Evolutionary conservation across 176 grass and related monocot genomes (phyloP).

Genomic region (Musa schizocarpa): DNA sequence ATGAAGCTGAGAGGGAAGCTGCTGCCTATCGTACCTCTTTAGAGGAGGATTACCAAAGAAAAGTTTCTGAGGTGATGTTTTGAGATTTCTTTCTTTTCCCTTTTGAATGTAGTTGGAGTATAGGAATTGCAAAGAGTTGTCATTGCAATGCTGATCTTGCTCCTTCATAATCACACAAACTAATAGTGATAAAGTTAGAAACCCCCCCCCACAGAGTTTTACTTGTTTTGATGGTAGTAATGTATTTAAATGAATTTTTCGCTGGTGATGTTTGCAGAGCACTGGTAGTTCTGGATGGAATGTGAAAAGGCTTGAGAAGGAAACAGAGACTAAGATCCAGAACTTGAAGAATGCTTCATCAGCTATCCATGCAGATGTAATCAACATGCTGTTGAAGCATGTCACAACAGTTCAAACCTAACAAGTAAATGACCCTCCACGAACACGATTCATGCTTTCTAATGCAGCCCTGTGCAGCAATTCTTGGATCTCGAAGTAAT

Average conservation of each 20-base stretch:
- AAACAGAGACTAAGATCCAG: slow-evolving; percentile 51
- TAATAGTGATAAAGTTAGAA: not conserved
- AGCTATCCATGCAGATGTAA: slow-evolving; percentile 48
- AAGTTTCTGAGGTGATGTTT: slow-evolving; percentile 58
- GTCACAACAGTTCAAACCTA: slow-evolving; percentile 44
- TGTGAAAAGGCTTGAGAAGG: slow-evolving; percentile 72
- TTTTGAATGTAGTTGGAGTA: not conserved
- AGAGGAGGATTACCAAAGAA: slow-evolving; percentile 76
- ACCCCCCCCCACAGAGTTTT: not conserved
- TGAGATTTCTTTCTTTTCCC: not conserved
- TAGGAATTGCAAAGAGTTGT: not conserved
- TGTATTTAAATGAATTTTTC: slow-evolving; percentile 9
- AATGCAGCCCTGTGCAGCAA: not conserved
- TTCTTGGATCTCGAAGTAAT: not conserved
- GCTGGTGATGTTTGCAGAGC: slow-evolving; percentile 33
- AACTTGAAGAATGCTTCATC: slow-evolving; percentile 47
- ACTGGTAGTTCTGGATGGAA: slow-evolving; percentile 68
- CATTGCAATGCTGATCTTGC: not conserved
- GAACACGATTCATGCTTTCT: not conserved
- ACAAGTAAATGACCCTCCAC: not conserved
- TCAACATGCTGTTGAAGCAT: slow-evolving; percentile 77
- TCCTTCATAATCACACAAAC: not conserved
- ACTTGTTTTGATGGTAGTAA: not conserved
- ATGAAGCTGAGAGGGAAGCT: slow-evolving; percentile 78
- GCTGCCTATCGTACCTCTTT: slow-evolving; percentile 58